Percentiles rank a stretch among this genome's conserved stretches.
These are phyloP conservation scores for Cryphonectria naterciae DNA, from an alignment of 2,329 filamentous ascomycete genomes.

Conservation along the genomic window DNA sequence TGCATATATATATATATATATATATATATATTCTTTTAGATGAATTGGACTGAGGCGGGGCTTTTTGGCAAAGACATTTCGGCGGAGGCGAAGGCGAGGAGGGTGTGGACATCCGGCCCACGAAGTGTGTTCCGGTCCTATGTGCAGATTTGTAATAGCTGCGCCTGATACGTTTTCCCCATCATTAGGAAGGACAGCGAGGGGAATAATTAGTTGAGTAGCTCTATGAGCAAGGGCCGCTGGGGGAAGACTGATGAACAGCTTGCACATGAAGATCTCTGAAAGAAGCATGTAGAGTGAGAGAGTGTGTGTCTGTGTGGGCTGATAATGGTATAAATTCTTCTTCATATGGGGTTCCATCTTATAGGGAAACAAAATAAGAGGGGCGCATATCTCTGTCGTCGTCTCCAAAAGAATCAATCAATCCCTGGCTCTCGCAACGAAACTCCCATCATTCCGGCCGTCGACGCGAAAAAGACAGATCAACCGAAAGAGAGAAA, in stretches of 20 bases:
- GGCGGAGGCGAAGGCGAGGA: conserved; percentile 20
- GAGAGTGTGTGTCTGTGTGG: no score
- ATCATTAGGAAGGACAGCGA: conserved; percentile 14
- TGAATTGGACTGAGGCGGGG: conserved; percentile 40
- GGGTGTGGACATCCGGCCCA: not conserved
- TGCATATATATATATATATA: no score
- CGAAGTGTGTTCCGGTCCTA: not conserved
- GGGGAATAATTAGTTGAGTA: conserved; percentile 13
- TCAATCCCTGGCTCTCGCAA: not conserved
- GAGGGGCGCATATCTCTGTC: not conserved
- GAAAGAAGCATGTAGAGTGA: not conserved
- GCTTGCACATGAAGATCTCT: not conserved
- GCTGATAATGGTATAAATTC: not conserved
- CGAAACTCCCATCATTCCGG: not conserved
- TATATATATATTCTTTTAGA: no score
- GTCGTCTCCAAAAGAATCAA: not conserved
- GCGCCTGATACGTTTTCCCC: conserved; percentile 15
- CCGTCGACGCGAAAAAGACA: not conserved
- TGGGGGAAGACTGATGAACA: conserved; percentile 14
- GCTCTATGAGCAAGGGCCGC: conserved; percentile 8
- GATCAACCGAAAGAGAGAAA: not conserved
- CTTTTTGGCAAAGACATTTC: conserved; percentile 38
- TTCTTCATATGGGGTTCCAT: not conserved
- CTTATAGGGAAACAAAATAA: not conserved
- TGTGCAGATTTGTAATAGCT: conserved; percentile 8